Conservation (phyloP, 2,329 filamentous ascomycete genomes). For the Aspergillus versicolor region DNA sequence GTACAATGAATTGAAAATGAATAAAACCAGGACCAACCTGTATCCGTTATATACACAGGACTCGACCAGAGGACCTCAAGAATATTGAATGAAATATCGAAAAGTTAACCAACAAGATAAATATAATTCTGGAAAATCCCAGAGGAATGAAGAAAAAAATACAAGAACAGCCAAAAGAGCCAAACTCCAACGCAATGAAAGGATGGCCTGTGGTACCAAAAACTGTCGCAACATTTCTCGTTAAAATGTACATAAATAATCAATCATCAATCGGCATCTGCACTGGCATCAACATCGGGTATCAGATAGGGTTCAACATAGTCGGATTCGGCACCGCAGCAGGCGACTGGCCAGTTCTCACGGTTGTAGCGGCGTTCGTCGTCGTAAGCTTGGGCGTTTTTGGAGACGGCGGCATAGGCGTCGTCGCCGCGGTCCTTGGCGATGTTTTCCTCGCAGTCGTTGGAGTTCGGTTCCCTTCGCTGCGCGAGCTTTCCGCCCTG, state of each 20-base stretch:
- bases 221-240: neutral
- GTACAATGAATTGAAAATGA: neutral
- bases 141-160: neutral
- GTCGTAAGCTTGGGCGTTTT: conserved; percentile 8
- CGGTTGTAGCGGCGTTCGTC: neutral
- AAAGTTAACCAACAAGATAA: neutral
- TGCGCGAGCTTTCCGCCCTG: conserved; percentile 29
- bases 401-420: conserved; percentile 3
- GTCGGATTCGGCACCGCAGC: conserved; percentile 30
- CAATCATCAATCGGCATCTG: neutral
- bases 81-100: neutral
- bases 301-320: conserved; percentile 39
- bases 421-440: conserved; percentile 7
- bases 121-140: neutral
- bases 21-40: neutral
- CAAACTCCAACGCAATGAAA: neutral
- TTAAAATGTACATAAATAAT: conserved; percentile 2
- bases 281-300: neutral
- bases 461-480: conserved; percentile 32
- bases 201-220: conserved; percentile 1
- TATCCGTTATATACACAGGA: neutral
- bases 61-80: neutral
- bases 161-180: neutral
- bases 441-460: conserved; percentile 16
- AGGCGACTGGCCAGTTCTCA: conserved; percentile 1